Evolutionary conservation across 176 grass and related monocot species (phyloP).

Genomic region (Carex pumila): DNA sequence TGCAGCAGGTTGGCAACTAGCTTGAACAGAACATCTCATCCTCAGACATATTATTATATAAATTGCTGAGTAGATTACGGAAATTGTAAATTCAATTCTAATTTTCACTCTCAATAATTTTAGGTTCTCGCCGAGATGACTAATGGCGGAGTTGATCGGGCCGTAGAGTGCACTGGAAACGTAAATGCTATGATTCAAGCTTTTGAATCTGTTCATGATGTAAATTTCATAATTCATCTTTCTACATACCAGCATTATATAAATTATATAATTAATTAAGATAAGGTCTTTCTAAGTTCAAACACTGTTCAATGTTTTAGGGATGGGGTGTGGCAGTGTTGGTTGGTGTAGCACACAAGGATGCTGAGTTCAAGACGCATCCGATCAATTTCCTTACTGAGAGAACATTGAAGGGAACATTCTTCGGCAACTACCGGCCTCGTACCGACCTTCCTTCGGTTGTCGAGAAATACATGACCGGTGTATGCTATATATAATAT

Average conservation of each 20-base stretch:
- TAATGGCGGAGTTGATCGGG: constrained; percentile 59
- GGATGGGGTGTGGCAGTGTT: constrained; percentile 81
- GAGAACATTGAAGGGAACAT: constrained; percentile 78
- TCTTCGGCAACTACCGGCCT: constrained; percentile 86
- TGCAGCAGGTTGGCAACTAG: constrained; percentile 42
- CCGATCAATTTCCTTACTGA: constrained; percentile 72
- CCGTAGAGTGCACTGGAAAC: constrained; percentile 71
- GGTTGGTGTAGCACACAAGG: constrained; percentile 70
- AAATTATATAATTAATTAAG: neutral
- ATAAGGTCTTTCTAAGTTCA: neutral
- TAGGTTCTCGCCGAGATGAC: constrained; percentile 82
- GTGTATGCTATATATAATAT: constrained; percentile 25
- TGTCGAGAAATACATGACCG: constrained; percentile 85
- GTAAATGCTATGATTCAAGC: constrained; percentile 72
- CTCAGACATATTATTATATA: neutral
- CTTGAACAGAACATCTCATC: neutral
- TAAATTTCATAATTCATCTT: constrained; percentile 7
- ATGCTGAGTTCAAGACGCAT: constrained; percentile 66
- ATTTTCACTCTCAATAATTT: neutral
- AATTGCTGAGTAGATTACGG: neutral
- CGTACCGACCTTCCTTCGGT: constrained; percentile 63
- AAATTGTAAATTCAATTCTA: neutral
- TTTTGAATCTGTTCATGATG: constrained; percentile 86
- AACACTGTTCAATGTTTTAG: constrained; percentile 19
- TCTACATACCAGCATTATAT: neutral